These are phyloP conservation scores for Neurospora sp. DNA, from an alignment of 495 filamentous ascomycete genomes.

Conservation along the genomic window DNA sequence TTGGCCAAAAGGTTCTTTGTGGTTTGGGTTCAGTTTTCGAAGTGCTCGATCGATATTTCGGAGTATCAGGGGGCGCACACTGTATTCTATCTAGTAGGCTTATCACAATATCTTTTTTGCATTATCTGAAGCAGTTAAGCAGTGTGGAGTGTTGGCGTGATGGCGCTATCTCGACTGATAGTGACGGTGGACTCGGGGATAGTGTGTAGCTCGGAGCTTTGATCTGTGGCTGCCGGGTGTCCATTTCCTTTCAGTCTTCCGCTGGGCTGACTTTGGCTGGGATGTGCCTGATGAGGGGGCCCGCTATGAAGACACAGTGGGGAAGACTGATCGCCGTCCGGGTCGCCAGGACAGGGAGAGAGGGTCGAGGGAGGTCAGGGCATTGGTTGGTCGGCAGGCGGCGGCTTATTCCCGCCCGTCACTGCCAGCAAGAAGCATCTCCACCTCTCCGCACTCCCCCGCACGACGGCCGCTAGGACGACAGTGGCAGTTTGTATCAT, in stretches of 20 bases:
- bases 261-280: not conserved
- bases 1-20: not conserved
- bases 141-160: not conserved
- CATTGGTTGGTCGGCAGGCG: slow-evolving; percentile 12
- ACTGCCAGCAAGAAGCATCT: not conserved
- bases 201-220: not conserved
- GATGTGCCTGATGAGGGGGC: not conserved
- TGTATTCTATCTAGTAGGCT: not conserved
- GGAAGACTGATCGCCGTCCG: not conserved
- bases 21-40: not conserved
- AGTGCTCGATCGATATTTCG: not conserved
- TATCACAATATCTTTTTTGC: not conserved
- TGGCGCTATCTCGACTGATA: not conserved
- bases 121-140: not conserved
- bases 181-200: not conserved
- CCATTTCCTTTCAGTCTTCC: not conserved
- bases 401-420: slow-evolving; percentile 6
- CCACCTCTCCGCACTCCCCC: not conserved
- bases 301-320: not conserved
- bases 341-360: not conserved
- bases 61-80: not conserved
- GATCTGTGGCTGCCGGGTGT: not conserved
- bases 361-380: not conserved
- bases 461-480: not conserved
- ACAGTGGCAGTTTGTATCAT: not conserved